A percentile compares a stretch with the other conserved stretches of the same genome.
These are phyloP conservation scores for Claviceps arundinis DNA, from an alignment of 2,329 filamentous ascomycete species.

Conservation along the genomic window DNA sequence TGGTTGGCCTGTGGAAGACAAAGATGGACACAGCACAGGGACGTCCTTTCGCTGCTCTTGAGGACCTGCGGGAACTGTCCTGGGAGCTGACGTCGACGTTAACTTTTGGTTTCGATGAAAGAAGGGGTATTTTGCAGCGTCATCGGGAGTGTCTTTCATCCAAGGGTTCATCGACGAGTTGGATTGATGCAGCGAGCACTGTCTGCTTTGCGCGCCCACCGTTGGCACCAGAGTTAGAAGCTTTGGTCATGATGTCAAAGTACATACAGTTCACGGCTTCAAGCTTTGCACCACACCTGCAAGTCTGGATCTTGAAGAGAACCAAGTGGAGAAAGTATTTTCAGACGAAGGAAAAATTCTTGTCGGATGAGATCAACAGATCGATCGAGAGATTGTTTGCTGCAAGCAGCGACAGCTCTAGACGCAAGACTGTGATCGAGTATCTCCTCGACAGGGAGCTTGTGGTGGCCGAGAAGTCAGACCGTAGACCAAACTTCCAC, in stretches of 20 bases:
- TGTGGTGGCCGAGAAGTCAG: constrained; percentile 16
- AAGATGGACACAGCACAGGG: constrained; percentile 15
- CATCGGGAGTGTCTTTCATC: not conserved
- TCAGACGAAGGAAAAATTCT: constrained; percentile 4
- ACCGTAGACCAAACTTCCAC: constrained; percentile 16
- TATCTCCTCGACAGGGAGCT: not conserved
- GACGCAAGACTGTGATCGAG: not conserved
- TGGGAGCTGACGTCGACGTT: constrained; percentile 17
- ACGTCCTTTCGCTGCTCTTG: constrained; percentile 15
- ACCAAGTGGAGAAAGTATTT: constrained; percentile 1
- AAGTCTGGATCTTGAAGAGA: constrained; percentile 14
- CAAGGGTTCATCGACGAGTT: not conserved
- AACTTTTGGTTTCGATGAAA: not conserved
- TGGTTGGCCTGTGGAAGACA: constrained; percentile 19
- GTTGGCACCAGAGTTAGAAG: not conserved
- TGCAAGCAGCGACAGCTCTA: not conserved
- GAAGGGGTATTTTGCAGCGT: not conserved
- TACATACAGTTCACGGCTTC: not conserved
- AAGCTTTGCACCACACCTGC: constrained; percentile 8
- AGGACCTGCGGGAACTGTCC: constrained; percentile 17
- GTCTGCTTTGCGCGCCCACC: not conserved
- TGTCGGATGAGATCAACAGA: constrained; percentile 3
- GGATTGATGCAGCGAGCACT: not conserved
- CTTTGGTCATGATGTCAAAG: not conserved
- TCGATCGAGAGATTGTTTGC: not conserved